Evolutionary conservation across 148 eudicot species (phyloP).

Genomic region (Cornus florida): DNA sequence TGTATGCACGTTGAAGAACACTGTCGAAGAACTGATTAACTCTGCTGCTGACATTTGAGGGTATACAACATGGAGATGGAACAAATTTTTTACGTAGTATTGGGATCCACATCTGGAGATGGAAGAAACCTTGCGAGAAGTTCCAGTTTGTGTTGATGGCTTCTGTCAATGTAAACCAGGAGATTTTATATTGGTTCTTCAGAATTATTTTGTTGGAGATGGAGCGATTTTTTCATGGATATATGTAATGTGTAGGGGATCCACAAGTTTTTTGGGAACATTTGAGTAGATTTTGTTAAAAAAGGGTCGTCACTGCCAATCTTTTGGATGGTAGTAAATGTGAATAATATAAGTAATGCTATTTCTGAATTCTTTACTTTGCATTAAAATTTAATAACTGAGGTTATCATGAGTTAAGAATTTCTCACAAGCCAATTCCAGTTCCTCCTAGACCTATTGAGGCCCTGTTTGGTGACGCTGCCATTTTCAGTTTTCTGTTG

Average conservation of each 20-base stretch:
- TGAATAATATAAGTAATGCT: not conserved
- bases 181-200: not conserved
- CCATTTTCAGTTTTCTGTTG: no score
- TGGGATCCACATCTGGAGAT: not conserved
- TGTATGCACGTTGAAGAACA: not conserved
- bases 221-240: no score
- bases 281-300: not conserved
- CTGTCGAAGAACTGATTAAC: not conserved
- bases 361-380: not conserved
- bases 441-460: no score
- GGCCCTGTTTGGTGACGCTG: no score
- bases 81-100: not conserved
- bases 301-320: not conserved
- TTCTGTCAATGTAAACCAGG: not conserved
- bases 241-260: not conserved
- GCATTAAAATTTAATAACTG: no score
- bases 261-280: not conserved
- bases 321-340: not conserved
- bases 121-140: not conserved
- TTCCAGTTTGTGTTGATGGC: constrained; percentile 5
- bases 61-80: not conserved
- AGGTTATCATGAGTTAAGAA: no score
- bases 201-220: not conserved
- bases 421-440: no score
- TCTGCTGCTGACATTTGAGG: not conserved